phyloP scores from a whole-genome alignment of 306 rosid genomes.

The Vigna radiata region DNA sequence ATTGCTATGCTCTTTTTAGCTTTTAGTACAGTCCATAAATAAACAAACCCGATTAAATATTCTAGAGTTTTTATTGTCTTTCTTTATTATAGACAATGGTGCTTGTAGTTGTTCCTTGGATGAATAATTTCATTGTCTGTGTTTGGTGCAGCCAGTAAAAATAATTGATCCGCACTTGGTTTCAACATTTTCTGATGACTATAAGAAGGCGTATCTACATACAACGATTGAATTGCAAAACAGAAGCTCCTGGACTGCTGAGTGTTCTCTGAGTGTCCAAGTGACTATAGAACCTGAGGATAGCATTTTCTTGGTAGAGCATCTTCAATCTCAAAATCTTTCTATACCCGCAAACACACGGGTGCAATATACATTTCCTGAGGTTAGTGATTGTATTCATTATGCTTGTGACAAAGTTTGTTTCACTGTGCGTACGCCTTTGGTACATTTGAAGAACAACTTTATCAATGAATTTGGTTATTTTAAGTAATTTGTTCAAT shows the following conservation, averaged over 20 bases:
- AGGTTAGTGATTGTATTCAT: constrained; percentile 60
- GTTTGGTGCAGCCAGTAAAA: constrained; percentile 88
- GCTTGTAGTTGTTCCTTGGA: constrained; percentile 36
- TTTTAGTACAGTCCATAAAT: constrained; percentile 35
- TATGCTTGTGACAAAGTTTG: constrained; percentile 34
- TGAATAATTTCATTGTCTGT: constrained; percentile 42
- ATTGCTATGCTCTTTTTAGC: constrained; percentile 24
- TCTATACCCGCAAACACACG: constrained; percentile 71
- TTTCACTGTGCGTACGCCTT: constrained; percentile 10
- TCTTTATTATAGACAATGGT: constrained; percentile 33
- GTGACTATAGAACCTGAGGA: constrained; percentile 78
- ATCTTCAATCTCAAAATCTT: constrained; percentile 69
- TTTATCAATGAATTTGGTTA: constrained; percentile 27
- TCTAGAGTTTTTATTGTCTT: constrained; percentile 23
- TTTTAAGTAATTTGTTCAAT: constrained; percentile 24
- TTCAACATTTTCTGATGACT: constrained; percentile 79
- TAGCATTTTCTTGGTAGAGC: constrained; percentile 69
- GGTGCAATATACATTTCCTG: constrained; percentile 77
- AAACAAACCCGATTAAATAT: constrained; percentile 26
- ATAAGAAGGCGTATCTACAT: constrained; percentile 81
- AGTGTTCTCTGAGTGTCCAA: constrained; percentile 85
- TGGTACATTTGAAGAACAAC: constrained; percentile 21
- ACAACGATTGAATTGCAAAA: constrained; percentile 81
- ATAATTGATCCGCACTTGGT: constrained; percentile 94
- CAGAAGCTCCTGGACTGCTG: constrained; percentile 69